Conservation (phyloP, 805 yeast genomes). For the Lipomyces anomalus region DNA sequence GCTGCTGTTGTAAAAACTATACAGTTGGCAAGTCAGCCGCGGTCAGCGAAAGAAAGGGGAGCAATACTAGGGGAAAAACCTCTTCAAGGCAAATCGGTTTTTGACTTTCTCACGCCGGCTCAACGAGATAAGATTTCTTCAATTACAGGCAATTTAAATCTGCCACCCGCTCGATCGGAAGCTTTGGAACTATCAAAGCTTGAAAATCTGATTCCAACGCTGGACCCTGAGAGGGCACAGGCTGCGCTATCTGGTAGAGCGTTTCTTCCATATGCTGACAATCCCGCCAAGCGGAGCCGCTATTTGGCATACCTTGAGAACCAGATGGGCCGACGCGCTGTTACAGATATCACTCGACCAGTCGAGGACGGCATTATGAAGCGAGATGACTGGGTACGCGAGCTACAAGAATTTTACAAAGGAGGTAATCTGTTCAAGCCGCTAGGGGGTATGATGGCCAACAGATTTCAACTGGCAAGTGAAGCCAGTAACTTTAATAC, state of each 20-base stretch:
- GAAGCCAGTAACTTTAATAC: neutral
- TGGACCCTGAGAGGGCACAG: slow-evolving; percentile 10
- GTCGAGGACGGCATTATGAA: neutral
- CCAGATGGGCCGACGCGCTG: slow-evolving; percentile 16
- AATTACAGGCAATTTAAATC: slow-evolving; percentile 18
- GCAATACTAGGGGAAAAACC: slow-evolving; percentile 14
- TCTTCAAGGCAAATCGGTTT: slow-evolving; percentile 25
- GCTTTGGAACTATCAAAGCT: neutral
- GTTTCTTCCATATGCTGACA: slow-evolving; percentile 24
- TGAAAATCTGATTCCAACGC: slow-evolving; percentile 3
- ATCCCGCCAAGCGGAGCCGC: slow-evolving; percentile 22
- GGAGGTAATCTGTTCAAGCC: slow-evolving; percentile 28
- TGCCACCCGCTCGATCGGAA: slow-evolving; percentile 21
- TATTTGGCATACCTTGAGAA: slow-evolving; percentile 24
- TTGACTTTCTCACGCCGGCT: slow-evolving; percentile 24
- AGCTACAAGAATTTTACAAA: slow-evolving; percentile 25
- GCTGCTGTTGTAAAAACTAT: slow-evolving; percentile 14
- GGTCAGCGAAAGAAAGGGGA: slow-evolving; percentile 7
- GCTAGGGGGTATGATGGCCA: slow-evolving; percentile 26
- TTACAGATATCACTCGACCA: neutral
- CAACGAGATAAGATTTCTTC: slow-evolving; percentile 19
- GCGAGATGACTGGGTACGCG: slow-evolving; percentile 13
- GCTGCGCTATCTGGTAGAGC: slow-evolving; percentile 20
- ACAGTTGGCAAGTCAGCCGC: too few relatives aligned
- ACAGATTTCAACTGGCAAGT: slow-evolving; percentile 18